A percentile compares a stretch with the other conserved stretches of the same genome.
These are phyloP conservation scores for Ascochyta fabae DNA, from an alignment of 2,329 filamentous ascomycete species.

Conservation along the genomic window DNA sequence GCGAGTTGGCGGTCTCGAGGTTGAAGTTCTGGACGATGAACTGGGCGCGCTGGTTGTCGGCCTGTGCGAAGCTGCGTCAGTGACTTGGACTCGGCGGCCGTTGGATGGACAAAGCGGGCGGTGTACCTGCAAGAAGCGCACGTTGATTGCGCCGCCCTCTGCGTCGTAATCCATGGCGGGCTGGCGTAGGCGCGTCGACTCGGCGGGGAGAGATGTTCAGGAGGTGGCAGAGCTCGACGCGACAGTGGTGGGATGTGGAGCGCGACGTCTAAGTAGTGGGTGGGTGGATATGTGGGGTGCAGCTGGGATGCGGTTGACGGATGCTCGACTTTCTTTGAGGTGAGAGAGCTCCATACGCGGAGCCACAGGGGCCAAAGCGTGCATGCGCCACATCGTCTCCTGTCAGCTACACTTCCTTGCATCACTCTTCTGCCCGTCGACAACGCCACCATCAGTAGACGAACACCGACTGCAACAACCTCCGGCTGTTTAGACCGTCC, in stretches of 20 bases:
- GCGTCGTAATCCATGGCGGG: constrained; percentile 59
- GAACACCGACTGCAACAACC: not conserved
- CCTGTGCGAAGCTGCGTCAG: constrained; percentile 59
- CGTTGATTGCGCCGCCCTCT: constrained; percentile 51
- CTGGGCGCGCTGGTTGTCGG: constrained; percentile 80
- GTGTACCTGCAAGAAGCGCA: constrained; percentile 49
- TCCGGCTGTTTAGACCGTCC: not conserved
- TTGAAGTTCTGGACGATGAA: constrained; percentile 91
- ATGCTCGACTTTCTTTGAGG: constrained; percentile 29
- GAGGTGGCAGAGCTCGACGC: constrained; percentile 23
- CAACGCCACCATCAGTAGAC: not conserved
- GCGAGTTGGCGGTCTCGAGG: constrained; percentile 88
- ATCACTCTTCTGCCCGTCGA: not conserved
- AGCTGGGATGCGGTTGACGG: constrained; percentile 20
- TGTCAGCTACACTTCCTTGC: constrained; percentile 2
- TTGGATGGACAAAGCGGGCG: constrained; percentile 24
- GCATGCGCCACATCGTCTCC: constrained; percentile 19
- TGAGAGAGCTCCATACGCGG: constrained; percentile 19
- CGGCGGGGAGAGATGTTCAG: constrained; percentile 10
- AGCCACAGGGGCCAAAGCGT: constrained; percentile 1
- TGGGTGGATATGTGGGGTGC: constrained; percentile 20
- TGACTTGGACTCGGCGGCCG: constrained; percentile 5
- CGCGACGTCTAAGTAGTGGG: constrained; percentile 26
- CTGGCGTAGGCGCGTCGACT: constrained; percentile 18
- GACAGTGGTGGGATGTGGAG: constrained; percentile 23